A percentile compares a stretch with the other conserved stretches of the same genome.
phyloP scores from a whole-genome alignment of 2,329 filamentous ascomycete genomes.

The Talaromyces verruculosus region DNA sequence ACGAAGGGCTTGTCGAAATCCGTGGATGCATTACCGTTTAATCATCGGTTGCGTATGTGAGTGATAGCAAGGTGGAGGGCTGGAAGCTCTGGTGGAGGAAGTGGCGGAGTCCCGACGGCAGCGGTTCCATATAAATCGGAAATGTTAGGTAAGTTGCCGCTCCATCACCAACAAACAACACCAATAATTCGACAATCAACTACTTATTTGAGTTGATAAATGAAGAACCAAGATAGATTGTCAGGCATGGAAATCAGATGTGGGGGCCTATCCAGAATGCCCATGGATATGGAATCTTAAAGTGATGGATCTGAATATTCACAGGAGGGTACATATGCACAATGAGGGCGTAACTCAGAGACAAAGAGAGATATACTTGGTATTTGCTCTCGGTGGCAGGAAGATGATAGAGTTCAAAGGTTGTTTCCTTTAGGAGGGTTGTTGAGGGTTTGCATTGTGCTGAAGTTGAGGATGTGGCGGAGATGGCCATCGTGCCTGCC shows the following conservation, averaged over 20 bases:
- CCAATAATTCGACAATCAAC: not conserved
- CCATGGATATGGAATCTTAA: not conserved
- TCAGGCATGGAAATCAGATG: not conserved
- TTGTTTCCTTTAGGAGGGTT: not conserved
- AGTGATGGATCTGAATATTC: not conserved
- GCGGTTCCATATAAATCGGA: not conserved
- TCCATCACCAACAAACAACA: not conserved
- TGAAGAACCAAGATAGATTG: not conserved
- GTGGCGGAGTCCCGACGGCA: not conserved
- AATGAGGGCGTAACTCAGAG: not conserved
- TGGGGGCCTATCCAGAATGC: not conserved
- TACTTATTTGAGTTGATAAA: not conserved
- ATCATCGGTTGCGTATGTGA: not conserved
- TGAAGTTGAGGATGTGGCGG: not conserved
- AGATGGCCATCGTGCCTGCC: not conserved
- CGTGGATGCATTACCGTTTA: conserved; percentile 4
- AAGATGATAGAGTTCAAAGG: not conserved
- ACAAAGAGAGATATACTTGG: not conserved
- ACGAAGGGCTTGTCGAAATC: not conserved
- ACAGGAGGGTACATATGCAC: not conserved
- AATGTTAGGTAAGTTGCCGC: not conserved
- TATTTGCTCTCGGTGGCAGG: too few relatives aligned
- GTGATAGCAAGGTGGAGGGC: not conserved
- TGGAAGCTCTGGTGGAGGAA: not conserved
- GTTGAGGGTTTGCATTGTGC: not conserved